A percentile compares a stretch with the other conserved stretches of the same genome.
Evolutionary conservation across 495 filamentous ascomycete species (phyloP).

Genomic region (Neurospora sp.): DNA sequence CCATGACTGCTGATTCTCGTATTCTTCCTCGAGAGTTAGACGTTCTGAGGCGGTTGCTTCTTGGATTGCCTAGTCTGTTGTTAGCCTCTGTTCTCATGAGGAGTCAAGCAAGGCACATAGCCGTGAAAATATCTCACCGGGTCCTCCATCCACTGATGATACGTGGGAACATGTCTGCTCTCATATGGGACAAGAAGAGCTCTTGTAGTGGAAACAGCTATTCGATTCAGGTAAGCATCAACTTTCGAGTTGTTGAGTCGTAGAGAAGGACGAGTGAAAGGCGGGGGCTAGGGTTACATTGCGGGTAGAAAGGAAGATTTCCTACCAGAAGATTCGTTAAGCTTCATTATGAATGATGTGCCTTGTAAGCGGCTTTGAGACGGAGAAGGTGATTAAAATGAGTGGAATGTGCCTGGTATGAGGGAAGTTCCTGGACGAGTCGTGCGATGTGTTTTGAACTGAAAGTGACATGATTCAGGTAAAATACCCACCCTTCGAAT

Average conservation of each 20-base stretch:
- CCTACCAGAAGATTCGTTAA: constrained; percentile 38
- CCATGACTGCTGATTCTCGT: constrained; percentile 78
- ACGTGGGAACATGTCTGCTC: constrained; percentile 65
- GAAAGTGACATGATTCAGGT: neutral
- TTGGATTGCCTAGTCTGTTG: constrained; percentile 55
- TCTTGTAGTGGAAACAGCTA: constrained; percentile 56
- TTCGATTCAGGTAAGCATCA: neutral
- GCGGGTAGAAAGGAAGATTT: neutral
- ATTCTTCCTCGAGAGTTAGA: constrained; percentile 67
- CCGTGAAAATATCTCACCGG: constrained; percentile 37
- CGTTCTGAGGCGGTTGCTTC: constrained; percentile 76
- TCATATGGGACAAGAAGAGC: constrained; percentile 79
- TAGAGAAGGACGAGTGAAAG: neutral
- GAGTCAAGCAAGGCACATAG: too few relatives aligned
- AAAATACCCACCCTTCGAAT: neutral
- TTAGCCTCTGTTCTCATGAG: too few relatives aligned
- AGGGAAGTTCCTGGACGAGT: neutral
- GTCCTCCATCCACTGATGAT: constrained; percentile 89
- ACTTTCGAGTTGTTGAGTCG: neutral
- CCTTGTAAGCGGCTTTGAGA: neutral
- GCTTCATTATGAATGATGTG: constrained; percentile 14
- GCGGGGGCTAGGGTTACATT: neutral
- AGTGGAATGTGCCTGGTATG: neutral
- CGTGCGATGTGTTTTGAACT: neutral
- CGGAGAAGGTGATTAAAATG: neutral